Base-by-base conservation (phyloP, 139 green algal species). In the Mychonastes homosphaera region DNA sequence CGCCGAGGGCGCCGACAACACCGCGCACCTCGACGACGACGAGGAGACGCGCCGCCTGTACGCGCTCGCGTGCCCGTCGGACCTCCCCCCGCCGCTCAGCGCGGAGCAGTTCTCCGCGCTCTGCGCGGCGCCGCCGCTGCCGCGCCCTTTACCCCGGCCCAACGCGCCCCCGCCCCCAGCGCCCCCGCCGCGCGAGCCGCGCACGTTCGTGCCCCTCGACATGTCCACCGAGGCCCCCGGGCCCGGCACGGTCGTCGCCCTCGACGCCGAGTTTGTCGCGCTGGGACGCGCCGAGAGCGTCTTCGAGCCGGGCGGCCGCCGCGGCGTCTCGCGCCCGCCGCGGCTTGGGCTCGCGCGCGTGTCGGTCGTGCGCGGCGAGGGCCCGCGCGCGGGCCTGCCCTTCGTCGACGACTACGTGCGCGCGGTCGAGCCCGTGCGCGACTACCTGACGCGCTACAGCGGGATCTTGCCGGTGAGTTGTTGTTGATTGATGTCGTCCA, bases 251-350 rank as follows among this genome's bases (percentile, higher is more conserved):
- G 61, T 95, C 38, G 62, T 97, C 29, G 89, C 75, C 16, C 84
- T 97, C 24, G 90, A 97, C 57, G 84, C 90, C 1, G 90, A 97
- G 75, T 97, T 97, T 65, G 90, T 97, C 46, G 76, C 79, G 24
- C 71, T 83, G 27, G 62, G 65, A 0, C 64, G 80, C n/a, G 57
- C 84, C 0, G 75, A 89, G 39, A 81, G 74, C 16, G 53, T 55
- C n/a, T 50, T 79, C 10, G 41, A 69, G 9, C 56, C 65, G 33
- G 78, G 64, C 38, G 45, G 49, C 36, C 13, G 36, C 36, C 13
- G 36, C 36, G 36, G 12, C 10, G 36, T 43, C 13, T 10, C 36
- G 12, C 36, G 36, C 13, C 36, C 13, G 36, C 36, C 36, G 36
- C 40, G 90, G 21, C 77, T 97, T 40, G 82, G 79, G 13, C 76